A percentile compares a stretch with the other conserved stretches of the same genome.
Evolutionary conservation across 495 filamentous ascomycete genomes (phyloP).

Genomic region (Penicillium soppii): DNA sequence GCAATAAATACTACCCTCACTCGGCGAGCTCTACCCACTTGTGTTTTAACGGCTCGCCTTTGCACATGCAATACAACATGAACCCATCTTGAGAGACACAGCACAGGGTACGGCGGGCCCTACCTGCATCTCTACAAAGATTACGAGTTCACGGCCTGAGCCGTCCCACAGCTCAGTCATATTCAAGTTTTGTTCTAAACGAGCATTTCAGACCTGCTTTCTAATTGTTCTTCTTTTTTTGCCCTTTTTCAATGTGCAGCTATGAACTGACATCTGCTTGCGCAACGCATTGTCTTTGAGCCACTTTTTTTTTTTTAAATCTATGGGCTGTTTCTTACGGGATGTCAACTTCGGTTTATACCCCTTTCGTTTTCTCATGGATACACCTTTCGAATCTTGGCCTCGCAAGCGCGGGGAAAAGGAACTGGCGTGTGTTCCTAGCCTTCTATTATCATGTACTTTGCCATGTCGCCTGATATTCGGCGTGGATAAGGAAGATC

Average conservation of each 20-base stretch:
- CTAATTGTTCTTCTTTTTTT: background rate
- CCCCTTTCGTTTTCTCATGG: slow-evolving; percentile 22
- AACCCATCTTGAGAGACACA: background rate
- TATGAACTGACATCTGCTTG: background rate
- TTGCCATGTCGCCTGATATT: slow-evolving; percentile 16
- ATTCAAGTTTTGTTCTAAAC: background rate
- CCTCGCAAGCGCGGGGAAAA: slow-evolving; percentile 10
- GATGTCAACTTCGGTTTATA: slow-evolving; percentile 38
- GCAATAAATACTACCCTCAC: slow-evolving; percentile 19
- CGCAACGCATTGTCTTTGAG: slow-evolving; percentile 8
- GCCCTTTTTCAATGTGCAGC: background rate
- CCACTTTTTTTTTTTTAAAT: slow-evolving; percentile 12
- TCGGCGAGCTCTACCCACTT: slow-evolving; percentile 3
- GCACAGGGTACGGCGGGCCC: slow-evolving; percentile 6
- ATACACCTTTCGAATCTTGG: slow-evolving; percentile 22
- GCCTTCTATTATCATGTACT: slow-evolving; percentile 14
- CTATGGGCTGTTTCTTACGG: slow-evolving; percentile 30
- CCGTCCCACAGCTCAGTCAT: slow-evolving; percentile 5
- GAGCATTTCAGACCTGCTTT: background rate
- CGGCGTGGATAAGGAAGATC: slow-evolving; percentile 26
- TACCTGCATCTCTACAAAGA: background rate
- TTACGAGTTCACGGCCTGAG: background rate
- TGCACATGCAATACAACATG: slow-evolving; percentile 4
- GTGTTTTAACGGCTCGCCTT: background rate
- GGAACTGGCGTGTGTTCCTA: slow-evolving; percentile 2